Conservation (phyloP, 495 filamentous ascomycete species). For the Xeromyces bisporus region DNA sequence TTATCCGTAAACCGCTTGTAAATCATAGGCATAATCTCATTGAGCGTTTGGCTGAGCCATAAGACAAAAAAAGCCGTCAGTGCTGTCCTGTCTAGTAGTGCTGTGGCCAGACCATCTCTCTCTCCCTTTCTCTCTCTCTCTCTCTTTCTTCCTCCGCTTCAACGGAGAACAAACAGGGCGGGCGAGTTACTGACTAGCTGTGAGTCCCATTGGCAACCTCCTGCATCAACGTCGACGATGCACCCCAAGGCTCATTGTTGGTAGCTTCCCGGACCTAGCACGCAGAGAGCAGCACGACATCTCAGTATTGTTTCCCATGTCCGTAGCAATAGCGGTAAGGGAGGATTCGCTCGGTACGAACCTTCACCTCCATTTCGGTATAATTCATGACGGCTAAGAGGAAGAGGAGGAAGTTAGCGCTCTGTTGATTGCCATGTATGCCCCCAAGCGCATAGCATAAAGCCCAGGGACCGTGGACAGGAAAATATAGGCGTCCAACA, state of each 20-base stretch:
- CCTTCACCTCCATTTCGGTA: constrained; percentile 99
- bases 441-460: no score
- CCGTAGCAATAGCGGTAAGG: no score
- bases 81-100: background rate
- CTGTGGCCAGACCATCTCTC: background rate
- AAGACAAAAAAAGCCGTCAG: constrained; percentile 1
- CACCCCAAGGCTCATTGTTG: constrained; percentile 96
- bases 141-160: no score
- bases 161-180: no score
- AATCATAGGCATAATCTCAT: constrained; percentile 99
- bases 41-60: constrained; percentile 93
- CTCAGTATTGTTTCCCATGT: no score
- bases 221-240: constrained; percentile 80
- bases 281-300: background rate
- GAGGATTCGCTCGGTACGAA: constrained; percentile 20
- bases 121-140: no score
- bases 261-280: constrained; percentile 80
- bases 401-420: constrained; percentile 8
- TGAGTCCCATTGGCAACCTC: constrained; percentile 97
- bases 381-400: constrained; percentile 90
- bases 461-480: constrained; percentile 1
- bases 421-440: no score
- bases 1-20: constrained; percentile 99
- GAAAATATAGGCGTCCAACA: background rate
- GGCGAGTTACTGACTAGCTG: constrained; percentile 61